These are phyloP conservation scores for Trichophyton rubrum DNA, from an alignment of 2,329 filamentous ascomycete genomes.

Conservation along the genomic window DNA sequence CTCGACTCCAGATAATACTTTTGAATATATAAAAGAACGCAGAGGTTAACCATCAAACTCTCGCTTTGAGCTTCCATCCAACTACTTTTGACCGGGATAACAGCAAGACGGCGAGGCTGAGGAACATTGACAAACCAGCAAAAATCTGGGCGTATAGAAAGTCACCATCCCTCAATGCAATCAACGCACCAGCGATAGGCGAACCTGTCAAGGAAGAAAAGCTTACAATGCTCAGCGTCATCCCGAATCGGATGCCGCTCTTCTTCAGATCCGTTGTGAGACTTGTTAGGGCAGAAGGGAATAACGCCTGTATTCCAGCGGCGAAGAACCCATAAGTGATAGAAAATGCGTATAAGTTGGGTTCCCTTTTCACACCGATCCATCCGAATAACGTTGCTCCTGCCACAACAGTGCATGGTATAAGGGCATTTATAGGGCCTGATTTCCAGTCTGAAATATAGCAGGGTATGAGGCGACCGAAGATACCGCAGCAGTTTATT, in stretches of 20 bases:
- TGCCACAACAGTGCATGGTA: slow-evolving; percentile 37
- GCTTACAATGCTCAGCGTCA: slow-evolving; percentile 43
- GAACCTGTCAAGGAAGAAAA: slow-evolving; percentile 43
- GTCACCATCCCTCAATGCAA: slow-evolving; percentile 33
- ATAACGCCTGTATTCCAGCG: slow-evolving; percentile 53
- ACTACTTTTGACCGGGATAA: slow-evolving; percentile 30
- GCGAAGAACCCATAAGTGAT: slow-evolving; percentile 52
- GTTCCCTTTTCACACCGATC: slow-evolving; percentile 41
- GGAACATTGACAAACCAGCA: slow-evolving; percentile 34
- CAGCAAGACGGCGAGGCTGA: slow-evolving; percentile 33
- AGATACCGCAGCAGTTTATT: slow-evolving; percentile 50
- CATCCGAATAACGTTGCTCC: slow-evolving; percentile 41
- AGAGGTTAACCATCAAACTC: slow-evolving; percentile 18
- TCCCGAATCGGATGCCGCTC: slow-evolving; percentile 45
- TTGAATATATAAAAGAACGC: neutral
- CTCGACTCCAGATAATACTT: neutral
- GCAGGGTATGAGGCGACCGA: slow-evolving; percentile 48
- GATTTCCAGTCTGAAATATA: slow-evolving; percentile 44
- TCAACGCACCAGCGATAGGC: slow-evolving; percentile 43
- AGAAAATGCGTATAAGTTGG: slow-evolving; percentile 50
- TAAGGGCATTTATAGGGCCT: slow-evolving; percentile 50
- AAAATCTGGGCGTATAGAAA: slow-evolving; percentile 44
- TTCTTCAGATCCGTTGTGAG: slow-evolving; percentile 43
- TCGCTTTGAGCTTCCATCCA: slow-evolving; percentile 23
- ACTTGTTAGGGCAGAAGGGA: slow-evolving; percentile 49